phyloP scores from a whole-genome alignment of 345 rosid species.

The Microcos paniculata region DNA sequence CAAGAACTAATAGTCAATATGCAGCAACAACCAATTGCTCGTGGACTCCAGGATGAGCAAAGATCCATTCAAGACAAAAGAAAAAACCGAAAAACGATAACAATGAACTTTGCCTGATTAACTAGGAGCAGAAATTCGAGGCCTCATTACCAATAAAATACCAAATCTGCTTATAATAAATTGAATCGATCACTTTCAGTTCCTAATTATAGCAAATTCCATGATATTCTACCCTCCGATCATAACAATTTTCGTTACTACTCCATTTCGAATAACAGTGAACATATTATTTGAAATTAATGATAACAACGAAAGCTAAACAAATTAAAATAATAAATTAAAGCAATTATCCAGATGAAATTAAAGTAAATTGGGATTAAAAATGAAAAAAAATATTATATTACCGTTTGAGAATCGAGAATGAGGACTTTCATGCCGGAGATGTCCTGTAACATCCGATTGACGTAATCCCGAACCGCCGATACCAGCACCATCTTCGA shows the following conservation, averaged over 20 bases:
- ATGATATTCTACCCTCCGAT: neutral
- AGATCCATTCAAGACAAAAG: neutral
- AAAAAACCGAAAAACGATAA: neutral
- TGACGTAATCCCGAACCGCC: slow-evolving; percentile 83
- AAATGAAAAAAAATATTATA: neutral
- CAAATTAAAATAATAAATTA: neutral
- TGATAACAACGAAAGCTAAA: neutral
- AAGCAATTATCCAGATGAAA: neutral
- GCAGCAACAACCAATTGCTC: too few relatives aligned
- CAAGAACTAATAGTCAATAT: too few relatives aligned
- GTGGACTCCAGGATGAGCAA: neutral
- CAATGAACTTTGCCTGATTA: neutral
- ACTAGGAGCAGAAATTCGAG: neutral
- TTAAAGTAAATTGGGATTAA: neutral
- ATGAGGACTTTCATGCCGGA: slow-evolving; percentile 99
- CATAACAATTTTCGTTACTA: neutral
- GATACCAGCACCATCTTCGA: slow-evolving; percentile 68
- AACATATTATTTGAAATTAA: neutral
- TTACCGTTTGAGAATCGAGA: slow-evolving; percentile 94
- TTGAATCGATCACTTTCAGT: neutral
- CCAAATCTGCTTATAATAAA: neutral
- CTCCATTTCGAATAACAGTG: neutral
- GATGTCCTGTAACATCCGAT: slow-evolving; percentile 93
- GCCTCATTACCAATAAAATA: neutral
- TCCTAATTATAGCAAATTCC: neutral